Percentiles rank a stretch among this genome's conserved stretches.
Evolutionary conservation across 345 rosid genomes (phyloP).

Genomic region (Bretschneidera sinensis): DNA sequence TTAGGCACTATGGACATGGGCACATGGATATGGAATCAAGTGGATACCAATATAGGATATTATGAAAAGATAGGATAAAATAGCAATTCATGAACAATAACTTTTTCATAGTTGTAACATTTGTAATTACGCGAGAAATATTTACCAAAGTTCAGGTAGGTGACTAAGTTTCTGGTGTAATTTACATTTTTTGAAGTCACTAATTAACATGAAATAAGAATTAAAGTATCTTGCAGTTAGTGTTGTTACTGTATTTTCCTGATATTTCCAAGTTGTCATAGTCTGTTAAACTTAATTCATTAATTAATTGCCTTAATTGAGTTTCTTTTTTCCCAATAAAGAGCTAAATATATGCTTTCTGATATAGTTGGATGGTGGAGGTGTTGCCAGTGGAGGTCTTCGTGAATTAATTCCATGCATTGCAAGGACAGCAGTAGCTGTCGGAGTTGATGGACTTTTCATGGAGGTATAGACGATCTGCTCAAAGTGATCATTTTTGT

Average conservation of each 20-base stretch:
- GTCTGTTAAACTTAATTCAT: background rate
- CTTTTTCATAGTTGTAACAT: no score
- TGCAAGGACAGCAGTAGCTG: slow-evolving; percentile 95
- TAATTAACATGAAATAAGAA: no score
- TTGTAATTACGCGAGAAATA: no score
- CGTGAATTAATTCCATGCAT: slow-evolving; percentile 97
- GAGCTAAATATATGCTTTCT: slow-evolving; percentile 13
- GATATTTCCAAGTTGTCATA: background rate
- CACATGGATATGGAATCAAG: no score
- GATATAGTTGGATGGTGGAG: slow-evolving; percentile 88
- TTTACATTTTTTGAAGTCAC: no score
- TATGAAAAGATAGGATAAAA: no score
- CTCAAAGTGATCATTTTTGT: slow-evolving; percentile 5
- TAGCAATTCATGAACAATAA: no score
- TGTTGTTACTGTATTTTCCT: background rate
- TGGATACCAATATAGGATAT: no score
- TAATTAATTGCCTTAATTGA: background rate
- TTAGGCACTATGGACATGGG: no score
- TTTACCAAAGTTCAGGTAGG: no score
- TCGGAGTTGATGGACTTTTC: slow-evolving; percentile 94
- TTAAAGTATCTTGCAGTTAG: background rate
- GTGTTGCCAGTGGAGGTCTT: slow-evolving; percentile 98
- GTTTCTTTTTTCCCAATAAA: slow-evolving; percentile 1
- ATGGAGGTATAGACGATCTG: slow-evolving; percentile 72
- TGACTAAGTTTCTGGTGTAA: background rate